Percentiles rank a stretch among this genome's conserved stretches.
Conservation (phyloP, 2,329 filamentous ascomycete species). For the Fusarium nanum region DNA sequence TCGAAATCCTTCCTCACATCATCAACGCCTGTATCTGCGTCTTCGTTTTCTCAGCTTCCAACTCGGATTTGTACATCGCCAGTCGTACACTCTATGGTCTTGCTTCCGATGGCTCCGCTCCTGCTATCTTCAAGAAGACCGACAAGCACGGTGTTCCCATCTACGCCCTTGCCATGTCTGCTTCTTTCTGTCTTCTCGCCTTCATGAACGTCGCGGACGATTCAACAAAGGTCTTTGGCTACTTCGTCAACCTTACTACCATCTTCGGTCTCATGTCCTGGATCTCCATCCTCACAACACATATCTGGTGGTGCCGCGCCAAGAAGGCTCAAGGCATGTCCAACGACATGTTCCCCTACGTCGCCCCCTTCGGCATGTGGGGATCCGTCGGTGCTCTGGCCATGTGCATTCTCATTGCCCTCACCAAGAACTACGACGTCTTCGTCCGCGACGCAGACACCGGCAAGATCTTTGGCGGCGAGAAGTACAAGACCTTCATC, state of each 20-base stretch:
- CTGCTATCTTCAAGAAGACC: slow-evolving; percentile 76
- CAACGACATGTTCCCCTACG: slow-evolving; percentile 68
- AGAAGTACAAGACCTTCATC: slow-evolving; percentile 81
- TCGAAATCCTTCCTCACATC: slow-evolving; percentile 72
- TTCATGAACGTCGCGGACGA: slow-evolving; percentile 73
- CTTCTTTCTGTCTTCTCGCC: slow-evolving; percentile 73
- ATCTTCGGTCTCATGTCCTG: slow-evolving; percentile 75
- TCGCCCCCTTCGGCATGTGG: slow-evolving; percentile 75
- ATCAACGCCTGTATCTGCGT: slow-evolving; percentile 79
- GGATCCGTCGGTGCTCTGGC: slow-evolving; percentile 76
- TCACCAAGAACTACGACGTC: slow-evolving; percentile 86
- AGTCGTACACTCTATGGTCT: slow-evolving; percentile 79
- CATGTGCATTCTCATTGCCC: slow-evolving; percentile 77
- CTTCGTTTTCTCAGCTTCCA: slow-evolving; percentile 81
- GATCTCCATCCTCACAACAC: slow-evolving; percentile 75
- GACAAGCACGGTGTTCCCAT: slow-evolving; percentile 78
- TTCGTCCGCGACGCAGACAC: slow-evolving; percentile 64
- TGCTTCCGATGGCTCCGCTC: slow-evolving; percentile 77
- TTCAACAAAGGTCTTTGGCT: slow-evolving; percentile 67
- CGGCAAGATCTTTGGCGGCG: slow-evolving; percentile 56
- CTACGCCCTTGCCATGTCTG: slow-evolving; percentile 70
- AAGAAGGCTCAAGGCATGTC: slow-evolving; percentile 70
- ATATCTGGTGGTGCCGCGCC: slow-evolving; percentile 74
- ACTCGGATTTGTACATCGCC: slow-evolving; percentile 82
- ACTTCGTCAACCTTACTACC: slow-evolving; percentile 76